Base-by-base conservation (phyloP, 768 basidiomycete species). In the Tephrocybe rancida region DNA sequence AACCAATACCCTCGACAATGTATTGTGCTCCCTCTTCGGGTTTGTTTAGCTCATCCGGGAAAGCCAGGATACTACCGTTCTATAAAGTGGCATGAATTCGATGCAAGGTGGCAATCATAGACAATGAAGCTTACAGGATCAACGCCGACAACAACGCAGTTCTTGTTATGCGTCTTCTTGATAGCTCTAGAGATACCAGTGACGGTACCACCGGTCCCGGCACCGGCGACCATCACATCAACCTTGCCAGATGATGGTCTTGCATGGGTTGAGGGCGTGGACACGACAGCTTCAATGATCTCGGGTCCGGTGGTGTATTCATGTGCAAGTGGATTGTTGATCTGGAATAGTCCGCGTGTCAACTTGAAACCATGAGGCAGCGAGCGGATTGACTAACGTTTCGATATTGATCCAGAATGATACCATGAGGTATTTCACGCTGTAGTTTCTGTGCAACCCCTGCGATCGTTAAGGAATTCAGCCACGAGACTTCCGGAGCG, bases 131-230 rank as follows among this genome's bases (percentile, higher is more conserved):
- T 47, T 61, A 95, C 92, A 18, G 97, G 97, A 72, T 99, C 97
- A 35, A 94, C 79, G 5, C 85, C 95, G n/a, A 99, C 81, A 16
- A 97, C 80, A 16, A 85, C 70, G 61, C 85, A 87, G 3, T 83
- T 74, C 24, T 80, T 70, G 62, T 95, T 95, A 64, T 93, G 89
- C 9, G 70, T 74, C 67, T 85, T 88, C 78, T 90, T 91, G 61
- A 96, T 73, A 3, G 88, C 88, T 14, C 86, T 79, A 16, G 91
- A 87, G 44, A 91, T 67, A 1, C 96, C 96, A n/a, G 91, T 92
- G 56, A 99, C 73, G 0, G 96, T 98, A 10, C 96, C 96, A 13
- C 97, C 96, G 1, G 97, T 99, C 13, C 97, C 97, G 9, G 95
- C 92, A 2, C 92, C 86, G 7, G 87, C 92, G 19, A 97, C 70